phyloP scores from a whole-genome alignment of 2,329 filamentous ascomycete genomes.

The Penicillium brevicompactum region DNA sequence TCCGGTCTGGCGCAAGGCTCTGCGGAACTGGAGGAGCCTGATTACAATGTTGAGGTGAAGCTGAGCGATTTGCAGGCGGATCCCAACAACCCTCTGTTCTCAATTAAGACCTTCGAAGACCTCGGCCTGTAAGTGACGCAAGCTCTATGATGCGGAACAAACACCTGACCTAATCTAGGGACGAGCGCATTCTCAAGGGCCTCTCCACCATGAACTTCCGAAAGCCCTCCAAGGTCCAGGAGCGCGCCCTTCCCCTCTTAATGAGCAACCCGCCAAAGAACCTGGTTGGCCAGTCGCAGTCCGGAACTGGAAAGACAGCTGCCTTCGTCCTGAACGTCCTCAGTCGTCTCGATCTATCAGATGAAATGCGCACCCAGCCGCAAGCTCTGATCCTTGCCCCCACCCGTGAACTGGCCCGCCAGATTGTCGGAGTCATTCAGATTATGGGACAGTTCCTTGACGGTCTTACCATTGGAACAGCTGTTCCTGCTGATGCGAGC shows the following conservation, averaged over 20 bases:
- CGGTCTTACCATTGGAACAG: slow-evolving; percentile 74
- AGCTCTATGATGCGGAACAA: no score
- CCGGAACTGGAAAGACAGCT: slow-evolving; percentile 95
- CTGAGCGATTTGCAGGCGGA: slow-evolving; percentile 86
- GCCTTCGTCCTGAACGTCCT: slow-evolving; percentile 94
- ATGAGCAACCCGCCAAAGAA: slow-evolving; percentile 84
- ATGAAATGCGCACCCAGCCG: slow-evolving; percentile 59
- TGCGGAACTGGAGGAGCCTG: slow-evolving; percentile 63
- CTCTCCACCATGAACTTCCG: slow-evolving; percentile 81
- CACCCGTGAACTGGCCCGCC: slow-evolving; percentile 84
- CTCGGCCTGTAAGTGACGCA: slow-evolving; percentile 72
- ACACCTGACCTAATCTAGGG: slow-evolving; percentile 31
- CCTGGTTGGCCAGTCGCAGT: slow-evolving; percentile 98
- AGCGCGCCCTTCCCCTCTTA: slow-evolving; percentile 87
- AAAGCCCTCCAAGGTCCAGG: slow-evolving; percentile 97
- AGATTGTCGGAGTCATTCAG: slow-evolving; percentile 84
- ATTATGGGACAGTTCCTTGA: slow-evolving; percentile 83
- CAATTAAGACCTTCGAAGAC: slow-evolving; percentile 79
- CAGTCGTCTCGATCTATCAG: slow-evolving; percentile 75
- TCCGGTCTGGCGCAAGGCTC: slow-evolving; percentile 48
- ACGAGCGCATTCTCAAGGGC: slow-evolving; percentile 71
- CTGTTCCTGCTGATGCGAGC: slow-evolving; percentile 74
- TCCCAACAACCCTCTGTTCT: slow-evolving; percentile 83
- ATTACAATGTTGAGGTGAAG: slow-evolving; percentile 89
- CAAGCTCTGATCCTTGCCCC: slow-evolving; percentile 90